Evolutionary conservation across 2,329 filamentous ascomycete species (phyloP).

Genomic region (Scedosporium dehoogii): DNA sequence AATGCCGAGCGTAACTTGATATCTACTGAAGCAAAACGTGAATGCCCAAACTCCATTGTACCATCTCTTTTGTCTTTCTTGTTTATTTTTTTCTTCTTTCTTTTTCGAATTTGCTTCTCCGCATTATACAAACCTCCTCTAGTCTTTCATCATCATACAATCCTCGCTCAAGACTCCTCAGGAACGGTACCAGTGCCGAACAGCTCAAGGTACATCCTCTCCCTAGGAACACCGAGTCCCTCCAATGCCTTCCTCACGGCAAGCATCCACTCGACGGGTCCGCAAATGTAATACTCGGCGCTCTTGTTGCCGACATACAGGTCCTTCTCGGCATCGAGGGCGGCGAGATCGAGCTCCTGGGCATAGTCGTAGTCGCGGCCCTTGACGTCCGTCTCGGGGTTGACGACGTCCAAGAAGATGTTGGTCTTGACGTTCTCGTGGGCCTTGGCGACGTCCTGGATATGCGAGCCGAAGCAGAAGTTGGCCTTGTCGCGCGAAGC

Average conservation of each 20-base stretch:
- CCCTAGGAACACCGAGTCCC: conserved; percentile 43
- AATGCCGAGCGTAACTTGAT: background rate
- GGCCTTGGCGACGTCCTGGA: conserved; percentile 30
- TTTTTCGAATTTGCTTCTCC: background rate
- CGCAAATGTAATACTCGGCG: conserved; percentile 63
- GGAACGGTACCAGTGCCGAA: conserved; percentile 44
- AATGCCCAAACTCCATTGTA: background rate
- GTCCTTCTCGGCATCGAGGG: conserved; percentile 38
- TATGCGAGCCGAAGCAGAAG: conserved; percentile 44
- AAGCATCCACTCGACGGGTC: conserved; percentile 61
- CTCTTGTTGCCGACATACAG: conserved; percentile 44
- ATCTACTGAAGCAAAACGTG: no score
- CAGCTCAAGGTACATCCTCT: conserved; percentile 55
- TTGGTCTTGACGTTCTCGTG: conserved; percentile 25
- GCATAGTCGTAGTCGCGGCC: conserved; percentile 50
- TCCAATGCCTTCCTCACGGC: conserved; percentile 43
- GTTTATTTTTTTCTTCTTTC: background rate
- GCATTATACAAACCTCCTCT: no score
- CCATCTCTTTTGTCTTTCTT: background rate
- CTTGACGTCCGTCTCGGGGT: conserved; percentile 25
- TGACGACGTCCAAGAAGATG: conserved; percentile 47
- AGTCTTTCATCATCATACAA: background rate
- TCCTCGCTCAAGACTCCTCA: background rate
- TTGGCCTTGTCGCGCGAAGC: conserved; percentile 38
- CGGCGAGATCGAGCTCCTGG: conserved; percentile 48